Base-by-base conservation (phyloP, 371 early-diverging fungal species). In the Homolaphlyctis polyrhiza region DNA sequence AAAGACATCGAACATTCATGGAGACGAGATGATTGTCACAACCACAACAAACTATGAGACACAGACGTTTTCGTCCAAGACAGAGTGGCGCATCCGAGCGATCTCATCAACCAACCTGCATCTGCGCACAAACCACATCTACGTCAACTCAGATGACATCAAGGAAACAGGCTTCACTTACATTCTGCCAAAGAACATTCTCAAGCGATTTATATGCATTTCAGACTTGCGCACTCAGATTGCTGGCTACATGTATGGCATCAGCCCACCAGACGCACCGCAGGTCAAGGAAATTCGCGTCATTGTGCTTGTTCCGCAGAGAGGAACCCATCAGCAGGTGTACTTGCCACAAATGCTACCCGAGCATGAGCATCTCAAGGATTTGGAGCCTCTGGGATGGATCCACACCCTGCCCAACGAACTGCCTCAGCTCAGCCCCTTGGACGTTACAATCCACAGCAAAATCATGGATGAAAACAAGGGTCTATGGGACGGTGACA, bases 51-150 rank as follows among this genome's bases (percentile, higher is more conserved):
- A 91, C 61, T 98, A 96, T 68, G 99, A 97, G 77, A 88, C 91
- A 5, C 92, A 94, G 73, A 92, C 95, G 4, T 98, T 98, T 80
- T 85, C 93, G 29, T 96, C 96, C 62, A 97, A 97, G 86, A 96
- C 98, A 0, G 99, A 98, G 72, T 98, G 99, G 99, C 92, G 99
- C 68, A 86, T 92, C 55, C 88, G 98, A 47, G 97, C 98, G 30
- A 91, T 98, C 60, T 91, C 98, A 5, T 89, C 95, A 5, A 93
- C 95, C 62, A 96, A 94, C 71, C 73, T 98, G 70, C 90, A 91
- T 61, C 74, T 96, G 71, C 92, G 97, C 71, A 95, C 97, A 21
- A 92, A 95, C 74, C 92, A 97, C 78, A 89, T 97, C 68, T 96
- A 94, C 68, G 96, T 97, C 60, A 87, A 92, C 65, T 88, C 92